Evolutionary conservation across 352 stramenopile species (phyloP).

Genomic region (Phytopythium delawarense): DNA sequence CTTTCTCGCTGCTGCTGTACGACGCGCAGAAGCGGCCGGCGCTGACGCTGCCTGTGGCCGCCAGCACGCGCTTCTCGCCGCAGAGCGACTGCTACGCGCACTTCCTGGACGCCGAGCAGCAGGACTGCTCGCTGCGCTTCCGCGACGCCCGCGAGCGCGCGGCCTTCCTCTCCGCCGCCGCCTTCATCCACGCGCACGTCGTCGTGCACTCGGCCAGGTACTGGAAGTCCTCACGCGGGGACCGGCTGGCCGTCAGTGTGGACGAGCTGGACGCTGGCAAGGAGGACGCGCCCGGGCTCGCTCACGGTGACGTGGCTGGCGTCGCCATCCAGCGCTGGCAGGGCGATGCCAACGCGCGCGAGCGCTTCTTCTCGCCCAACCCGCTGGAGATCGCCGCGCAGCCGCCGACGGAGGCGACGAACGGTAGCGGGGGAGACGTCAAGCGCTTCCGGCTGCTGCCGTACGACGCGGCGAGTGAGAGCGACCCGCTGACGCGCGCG

Average conservation of each 20-base stretch:
- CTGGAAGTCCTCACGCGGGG: constrained; percentile 8
- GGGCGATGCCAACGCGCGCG: constrained; percentile 15
- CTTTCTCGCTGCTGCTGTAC: constrained; percentile 70
- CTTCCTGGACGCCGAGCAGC: constrained; percentile 44
- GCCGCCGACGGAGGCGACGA: constrained; percentile 15
- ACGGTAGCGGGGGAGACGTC: constrained; percentile 27
- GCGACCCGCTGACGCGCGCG: constrained; percentile 25
- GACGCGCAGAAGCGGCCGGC: constrained; percentile 65
- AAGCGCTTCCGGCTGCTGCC: constrained; percentile 40
- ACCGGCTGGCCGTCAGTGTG: constrained; percentile 19
- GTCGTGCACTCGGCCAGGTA: constrained; percentile 21
- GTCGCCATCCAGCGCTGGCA: constrained; percentile 53
- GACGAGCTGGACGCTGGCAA: constrained; percentile 53
- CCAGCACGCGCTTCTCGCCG: constrained; percentile 38
- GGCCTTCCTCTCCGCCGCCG: constrained; percentile 45
- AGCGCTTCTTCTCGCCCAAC: constrained; percentile 48
- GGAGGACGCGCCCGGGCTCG: constrained; percentile 32
- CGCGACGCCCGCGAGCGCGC: constrained; percentile 34
- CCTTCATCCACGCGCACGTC: constrained; percentile 52
- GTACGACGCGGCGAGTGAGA: not conserved
- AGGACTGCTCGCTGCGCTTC: constrained; percentile 80
- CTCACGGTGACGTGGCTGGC: constrained; percentile 42
- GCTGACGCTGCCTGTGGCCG: constrained; percentile 36
- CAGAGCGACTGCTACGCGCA: constrained; percentile 77
- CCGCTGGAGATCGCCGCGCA: constrained; percentile 43